phyloP scores from a whole-genome alignment of 805 yeast species.

The Lipomyces spencermartinsiae region DNA sequence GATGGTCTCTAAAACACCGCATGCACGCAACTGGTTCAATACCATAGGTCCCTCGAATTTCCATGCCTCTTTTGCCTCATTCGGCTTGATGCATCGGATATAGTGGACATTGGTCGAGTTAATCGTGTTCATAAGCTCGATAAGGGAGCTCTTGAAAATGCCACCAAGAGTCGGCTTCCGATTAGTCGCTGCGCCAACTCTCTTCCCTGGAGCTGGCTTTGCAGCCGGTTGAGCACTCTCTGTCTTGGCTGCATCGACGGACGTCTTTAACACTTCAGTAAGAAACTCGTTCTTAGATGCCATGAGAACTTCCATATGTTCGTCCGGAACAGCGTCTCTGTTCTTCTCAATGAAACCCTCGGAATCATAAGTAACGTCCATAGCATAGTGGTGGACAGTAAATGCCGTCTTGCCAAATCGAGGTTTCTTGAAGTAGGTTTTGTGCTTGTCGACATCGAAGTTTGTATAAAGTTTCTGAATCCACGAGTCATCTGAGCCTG shows the following conservation, averaged over 20 bases:
- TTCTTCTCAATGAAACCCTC: slow-evolving; percentile 97
- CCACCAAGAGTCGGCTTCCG: slow-evolving; percentile 94
- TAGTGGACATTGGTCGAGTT: slow-evolving; percentile 95
- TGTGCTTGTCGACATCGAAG: slow-evolving; percentile 56
- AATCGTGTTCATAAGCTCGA: slow-evolving; percentile 90
- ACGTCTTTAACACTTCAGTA: slow-evolving; percentile 64
- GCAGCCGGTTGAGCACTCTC: slow-evolving; percentile 44
- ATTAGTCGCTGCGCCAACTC: slow-evolving; percentile 53
- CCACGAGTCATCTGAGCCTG: slow-evolving; percentile 94
- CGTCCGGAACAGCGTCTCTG: slow-evolving; percentile 96
- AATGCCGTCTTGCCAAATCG: slow-evolving; percentile 92
- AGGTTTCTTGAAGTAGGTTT: slow-evolving; percentile 86
- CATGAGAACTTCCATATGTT: slow-evolving; percentile 84
- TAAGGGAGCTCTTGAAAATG: slow-evolving; percentile 88
- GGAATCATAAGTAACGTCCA: slow-evolving; percentile 88
- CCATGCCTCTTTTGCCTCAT: slow-evolving; percentile 94
- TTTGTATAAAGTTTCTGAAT: slow-evolving; percentile 86
- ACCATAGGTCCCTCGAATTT: slow-evolving; percentile 95
- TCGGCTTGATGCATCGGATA: slow-evolving; percentile 96
- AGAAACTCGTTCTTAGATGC: slow-evolving; percentile 71
- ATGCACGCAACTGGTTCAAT: slow-evolving; percentile 90
- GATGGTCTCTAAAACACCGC: slow-evolving; percentile 98
- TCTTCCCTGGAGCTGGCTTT: slow-evolving; percentile 43
- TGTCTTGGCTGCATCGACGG: slow-evolving; percentile 46
- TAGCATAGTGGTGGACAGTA: slow-evolving; percentile 90